Evolutionary conservation across 441 rosid species (phyloP).

Genomic region (Dalechampia spathulata): DNA sequence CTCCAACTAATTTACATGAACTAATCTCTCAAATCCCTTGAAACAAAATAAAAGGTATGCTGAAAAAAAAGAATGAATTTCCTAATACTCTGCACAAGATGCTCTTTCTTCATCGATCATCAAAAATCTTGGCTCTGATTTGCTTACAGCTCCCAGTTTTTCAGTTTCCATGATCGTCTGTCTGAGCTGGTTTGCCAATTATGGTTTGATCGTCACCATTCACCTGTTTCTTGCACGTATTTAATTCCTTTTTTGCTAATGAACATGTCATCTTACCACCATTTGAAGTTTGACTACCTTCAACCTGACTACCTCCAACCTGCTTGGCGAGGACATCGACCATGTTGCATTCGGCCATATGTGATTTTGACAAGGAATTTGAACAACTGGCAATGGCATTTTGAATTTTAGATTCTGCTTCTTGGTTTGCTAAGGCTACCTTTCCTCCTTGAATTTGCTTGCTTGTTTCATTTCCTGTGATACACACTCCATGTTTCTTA

Average conservation of each 20-base stretch:
- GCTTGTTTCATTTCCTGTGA: constrained; percentile 15
- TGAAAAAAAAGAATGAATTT: background rate
- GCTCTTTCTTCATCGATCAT: constrained; percentile 3
- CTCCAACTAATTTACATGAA: constrained; percentile 18
- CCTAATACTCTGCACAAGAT: constrained; percentile 13
- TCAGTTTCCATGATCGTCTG: constrained; percentile 13
- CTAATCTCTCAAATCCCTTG: constrained; percentile 10
- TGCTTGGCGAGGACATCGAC: constrained; percentile 2
- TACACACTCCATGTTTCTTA: constrained; percentile 25
- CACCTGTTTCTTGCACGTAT: constrained; percentile 12
- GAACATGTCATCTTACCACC: constrained; percentile 8
- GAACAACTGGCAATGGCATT: constrained; percentile 20
- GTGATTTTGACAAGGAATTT: constrained; percentile 14
- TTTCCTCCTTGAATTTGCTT: constrained; percentile 19
- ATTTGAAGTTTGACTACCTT: constrained; percentile 22
- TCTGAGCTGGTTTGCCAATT: background rate
- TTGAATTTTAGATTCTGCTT: constrained; percentile 21
- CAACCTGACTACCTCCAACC: constrained; percentile 22
- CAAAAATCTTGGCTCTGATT: constrained; percentile 18
- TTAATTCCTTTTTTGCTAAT: constrained; percentile 14
- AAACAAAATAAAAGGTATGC: background rate
- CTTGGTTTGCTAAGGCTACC: constrained; percentile 19
- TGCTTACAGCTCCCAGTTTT: constrained; percentile 26
- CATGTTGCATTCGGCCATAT: constrained; percentile 19
- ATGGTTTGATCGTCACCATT: constrained; percentile 10